Percentiles rank a stretch among this genome's conserved stretches.
phyloP scores from a whole-genome alignment of 345 rosid genomes.

The Salix koriyanagi region DNA sequence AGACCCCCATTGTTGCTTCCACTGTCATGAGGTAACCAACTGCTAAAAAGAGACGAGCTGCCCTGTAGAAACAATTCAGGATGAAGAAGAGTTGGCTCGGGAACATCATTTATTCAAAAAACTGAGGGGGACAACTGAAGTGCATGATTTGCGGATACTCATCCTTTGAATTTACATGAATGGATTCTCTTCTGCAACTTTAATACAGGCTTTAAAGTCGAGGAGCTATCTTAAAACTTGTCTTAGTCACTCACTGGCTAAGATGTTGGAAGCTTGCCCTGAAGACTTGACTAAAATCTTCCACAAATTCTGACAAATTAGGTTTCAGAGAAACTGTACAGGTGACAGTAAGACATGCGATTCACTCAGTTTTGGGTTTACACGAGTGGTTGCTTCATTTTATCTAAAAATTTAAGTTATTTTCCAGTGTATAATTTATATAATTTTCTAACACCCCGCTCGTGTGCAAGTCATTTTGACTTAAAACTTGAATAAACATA shows the following conservation, averaged over 20 bases:
- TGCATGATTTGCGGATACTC: constrained; percentile 1
- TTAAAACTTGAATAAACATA: too few species aligned
- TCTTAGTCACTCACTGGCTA: not conserved
- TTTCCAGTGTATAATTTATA: too few species aligned
- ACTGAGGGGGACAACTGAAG: constrained; percentile 52
- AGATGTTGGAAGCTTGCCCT: not conserved
- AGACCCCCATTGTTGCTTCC: constrained; percentile 25
- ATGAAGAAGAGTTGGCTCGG: constrained; percentile 63
- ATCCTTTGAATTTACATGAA: not conserved
- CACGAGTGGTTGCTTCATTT: not conserved
- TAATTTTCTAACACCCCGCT: accelerated
- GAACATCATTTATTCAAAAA: constrained; percentile 63
- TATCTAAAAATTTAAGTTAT: too few species aligned
- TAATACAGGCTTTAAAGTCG: too few species aligned
- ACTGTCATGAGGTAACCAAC: constrained; percentile 54
- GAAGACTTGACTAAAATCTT: not conserved
- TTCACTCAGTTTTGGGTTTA: not conserved
- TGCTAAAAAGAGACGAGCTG: constrained; percentile 72
- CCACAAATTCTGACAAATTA: too few species aligned
- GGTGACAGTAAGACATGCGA: not conserved
- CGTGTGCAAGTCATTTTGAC: too few species aligned
- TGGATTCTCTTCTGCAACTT: too few species aligned
- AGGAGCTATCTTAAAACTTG: not conserved
- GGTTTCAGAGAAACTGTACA: not conserved
- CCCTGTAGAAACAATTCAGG: constrained; percentile 57